Percentiles rank a stretch among this genome's conserved stretches.
Evolutionary conservation across 2,329 filamentous ascomycete species (phyloP).

Genomic region (Aspergillus pseudoviridinutans): DNA sequence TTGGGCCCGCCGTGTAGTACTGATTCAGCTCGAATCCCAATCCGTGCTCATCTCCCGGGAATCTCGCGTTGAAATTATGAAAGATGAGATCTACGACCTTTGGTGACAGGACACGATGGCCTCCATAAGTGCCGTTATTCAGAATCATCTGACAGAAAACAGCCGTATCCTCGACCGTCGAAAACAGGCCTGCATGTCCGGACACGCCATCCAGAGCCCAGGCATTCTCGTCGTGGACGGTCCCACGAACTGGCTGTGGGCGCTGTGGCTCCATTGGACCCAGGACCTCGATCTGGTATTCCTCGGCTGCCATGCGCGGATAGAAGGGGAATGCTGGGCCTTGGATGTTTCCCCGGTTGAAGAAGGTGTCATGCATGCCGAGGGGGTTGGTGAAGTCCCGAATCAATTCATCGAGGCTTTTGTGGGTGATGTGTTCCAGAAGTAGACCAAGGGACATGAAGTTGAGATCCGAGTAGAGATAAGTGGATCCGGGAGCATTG

Average conservation of each 20-base stretch:
- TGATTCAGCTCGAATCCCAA: conserved; percentile 33
- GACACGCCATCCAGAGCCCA: conserved; percentile 33
- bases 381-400: conserved; percentile 20
- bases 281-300: conserved; percentile 30
- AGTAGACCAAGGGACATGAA: conserved; percentile 32
- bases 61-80: conserved; percentile 28
- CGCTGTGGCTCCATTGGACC: conserved; percentile 28
- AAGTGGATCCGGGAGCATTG: conserved; percentile 24
- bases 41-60: conserved; percentile 25
- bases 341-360: conserved; percentile 32
- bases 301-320: conserved; percentile 25
- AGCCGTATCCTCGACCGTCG: conserved; percentile 29
- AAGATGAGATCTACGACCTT: conserved; percentile 32
- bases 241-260: conserved; percentile 37
- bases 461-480: conserved; percentile 34
- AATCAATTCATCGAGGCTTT: conserved; percentile 23
- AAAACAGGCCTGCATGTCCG: conserved; percentile 36
- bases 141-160: conserved; percentile 36
- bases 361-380: conserved; percentile 31
- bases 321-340: conserved; percentile 20
- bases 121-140: conserved; percentile 35
- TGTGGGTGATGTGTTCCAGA: conserved; percentile 26
- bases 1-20: conserved; percentile 29
- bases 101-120: conserved; percentile 23
- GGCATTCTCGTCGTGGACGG: conserved; percentile 37